Conservation (phyloP, 176 grass and related monocot genomes). For the Poa annua region DNA sequence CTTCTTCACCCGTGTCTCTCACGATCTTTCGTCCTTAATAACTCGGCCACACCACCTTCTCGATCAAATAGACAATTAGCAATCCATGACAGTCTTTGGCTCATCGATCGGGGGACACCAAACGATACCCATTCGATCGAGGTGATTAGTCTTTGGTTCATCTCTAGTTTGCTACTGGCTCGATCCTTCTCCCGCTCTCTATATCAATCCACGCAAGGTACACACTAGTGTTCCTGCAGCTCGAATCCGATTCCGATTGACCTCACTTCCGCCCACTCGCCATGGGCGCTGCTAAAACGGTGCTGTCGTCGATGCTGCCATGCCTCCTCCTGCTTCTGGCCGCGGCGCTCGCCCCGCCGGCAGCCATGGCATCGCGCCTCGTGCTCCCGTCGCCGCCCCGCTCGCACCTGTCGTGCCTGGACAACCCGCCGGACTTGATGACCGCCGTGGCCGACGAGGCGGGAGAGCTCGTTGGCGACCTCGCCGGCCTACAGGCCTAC, state of each 20-base stretch:
- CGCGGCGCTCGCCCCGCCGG: background rate
- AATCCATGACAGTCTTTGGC: too few species aligned
- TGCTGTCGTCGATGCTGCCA: too few species aligned
- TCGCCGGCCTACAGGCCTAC: slow-evolving; percentile 55
- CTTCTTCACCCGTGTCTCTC: too few species aligned
- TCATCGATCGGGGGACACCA: too few species aligned
- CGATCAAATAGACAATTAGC: too few species aligned
- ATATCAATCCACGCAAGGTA: too few species aligned
- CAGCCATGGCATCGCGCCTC: background rate
- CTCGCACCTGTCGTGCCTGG: slow-evolving; percentile 47
- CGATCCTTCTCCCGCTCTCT: too few species aligned
- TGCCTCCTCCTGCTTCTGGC: background rate
- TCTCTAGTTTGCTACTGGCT: too few species aligned
- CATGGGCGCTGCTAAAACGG: background rate
- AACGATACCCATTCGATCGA: too few species aligned
- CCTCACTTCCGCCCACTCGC: background rate
- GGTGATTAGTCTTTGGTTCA: too few species aligned
- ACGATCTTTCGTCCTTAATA: too few species aligned
- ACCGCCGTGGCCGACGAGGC: slow-evolving; percentile 35
- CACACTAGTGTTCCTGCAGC: background rate
- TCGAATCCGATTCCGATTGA: background rate
- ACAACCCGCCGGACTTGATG: slow-evolving; percentile 60
- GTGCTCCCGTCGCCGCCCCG: slow-evolving; percentile 9
- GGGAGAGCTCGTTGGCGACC: slow-evolving; percentile 47
- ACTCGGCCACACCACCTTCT: too few species aligned